Evolutionary conservation across 352 stramenopile species (phyloP), one percentile per base, ranked within the genome.

Genomic region (Phytophthora chlamydospora): DNA sequence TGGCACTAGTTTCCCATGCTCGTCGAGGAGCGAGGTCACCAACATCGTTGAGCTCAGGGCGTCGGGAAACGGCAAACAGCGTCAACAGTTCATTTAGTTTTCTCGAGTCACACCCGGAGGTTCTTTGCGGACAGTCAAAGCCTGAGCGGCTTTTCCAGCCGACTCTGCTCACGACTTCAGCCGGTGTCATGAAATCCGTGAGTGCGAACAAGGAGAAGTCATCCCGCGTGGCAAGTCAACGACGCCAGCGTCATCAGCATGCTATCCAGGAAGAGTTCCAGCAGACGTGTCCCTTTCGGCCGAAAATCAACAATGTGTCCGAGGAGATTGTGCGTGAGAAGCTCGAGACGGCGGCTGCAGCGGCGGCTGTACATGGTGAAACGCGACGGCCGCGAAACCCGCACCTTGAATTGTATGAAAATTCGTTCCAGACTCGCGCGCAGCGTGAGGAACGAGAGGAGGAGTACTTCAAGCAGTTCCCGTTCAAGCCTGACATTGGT

Each of bases 401-500:
- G 19, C 72, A 92, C 52, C 31, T 71, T 17, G 75, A 80, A n/a
- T 58, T 94, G 32, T 94, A 94, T 43, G 85, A 91, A 56, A 73
- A 93, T 44, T 76, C 81, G 13, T 87, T 86, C 40, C 63, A 87
- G 12, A 68, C 66, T 10, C 70, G 71, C 31, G 67, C 71, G 1
- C 57, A 76, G 14, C 66, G 70, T 0, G 68, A 89, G 27, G 76
- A 77, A 12, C 65, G 67, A 5, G 83, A 91, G 36, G 55, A 80
- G 13, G 75, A 77, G 51, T 83, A 90, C 51, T 48, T 86, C 16
- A 74, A 70, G 38, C 81, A 90, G 63, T 91, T 85, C 62, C 52
- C 85, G 11, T 90, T 92, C 72, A 90, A 90, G 54, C 85, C 85
- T 16, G 70, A 93, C 55, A 92, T 93, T 49, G 85, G 85, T 12